Conservation (phyloP, 2,329 filamentous ascomycete species). For the Aspergillus ruber region DNA sequence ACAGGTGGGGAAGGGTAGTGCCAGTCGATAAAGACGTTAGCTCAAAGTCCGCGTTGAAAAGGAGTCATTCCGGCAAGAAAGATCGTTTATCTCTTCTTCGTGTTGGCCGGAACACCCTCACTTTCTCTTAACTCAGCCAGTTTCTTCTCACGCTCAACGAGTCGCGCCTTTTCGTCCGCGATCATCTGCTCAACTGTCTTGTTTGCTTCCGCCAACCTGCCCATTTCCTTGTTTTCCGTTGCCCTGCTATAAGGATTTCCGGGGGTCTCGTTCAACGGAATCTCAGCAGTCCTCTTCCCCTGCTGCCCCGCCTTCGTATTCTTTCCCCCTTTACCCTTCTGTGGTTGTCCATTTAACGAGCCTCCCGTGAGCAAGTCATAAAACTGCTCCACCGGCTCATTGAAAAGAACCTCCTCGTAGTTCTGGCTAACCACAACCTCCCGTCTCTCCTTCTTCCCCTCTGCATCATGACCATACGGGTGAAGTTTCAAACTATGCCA, state of each 20-base stretch:
- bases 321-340: conserved; percentile 55
- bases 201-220: conserved; percentile 56
- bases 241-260: conserved; percentile 68
- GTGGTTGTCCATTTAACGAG: conserved; percentile 42
- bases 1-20: no score
- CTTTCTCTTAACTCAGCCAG: conserved; percentile 47
- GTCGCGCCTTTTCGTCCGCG: conserved; percentile 57
- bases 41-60: no score
- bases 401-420: conserved; percentile 94
- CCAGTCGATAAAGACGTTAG: no score
- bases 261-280: conserved; percentile 61
- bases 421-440: conserved; percentile 68
- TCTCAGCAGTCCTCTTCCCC: conserved; percentile 62
- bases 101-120: conserved; percentile 34
- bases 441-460: conserved; percentile 61
- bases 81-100: conserved; percentile 35
- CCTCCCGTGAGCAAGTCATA: conserved; percentile 79
- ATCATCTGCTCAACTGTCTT: conserved; percentile 55
- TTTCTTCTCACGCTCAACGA: conserved; percentile 56
- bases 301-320: conserved; percentile 40
- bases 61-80: neutral
- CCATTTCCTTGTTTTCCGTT: conserved; percentile 62
- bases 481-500: conserved; percentile 90
- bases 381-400: conserved; percentile 89
- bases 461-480: conserved; percentile 73